Evolutionary conservation across 2,329 filamentous ascomycete genomes (phyloP), one percentile per base, ranked within the genome.

Genomic region (Phialophora expanda): DNA sequence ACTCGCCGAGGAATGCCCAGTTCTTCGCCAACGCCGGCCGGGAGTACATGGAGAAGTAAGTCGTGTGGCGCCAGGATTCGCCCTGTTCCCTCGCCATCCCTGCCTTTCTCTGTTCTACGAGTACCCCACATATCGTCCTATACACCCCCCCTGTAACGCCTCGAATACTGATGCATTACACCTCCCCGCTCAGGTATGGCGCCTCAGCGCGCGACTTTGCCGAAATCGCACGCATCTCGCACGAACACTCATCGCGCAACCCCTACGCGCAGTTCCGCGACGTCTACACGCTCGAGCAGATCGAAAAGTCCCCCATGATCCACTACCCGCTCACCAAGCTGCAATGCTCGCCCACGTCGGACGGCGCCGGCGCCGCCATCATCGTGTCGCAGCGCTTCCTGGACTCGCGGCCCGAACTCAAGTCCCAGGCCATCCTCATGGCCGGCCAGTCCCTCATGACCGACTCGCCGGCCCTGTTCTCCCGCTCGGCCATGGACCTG

Each of bases 221-320:
- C 41, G 94, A 98, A 81, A 97, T 98, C 75, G 94, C 87, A 11
- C 89, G 94, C 73, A 81, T 98, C 76, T 97, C 97, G 83, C 94
- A 98, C 80, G 89, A 88, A 68, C 95, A 98, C 84, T 93, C 89
- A 14, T 89, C 89, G 76, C 87, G 89, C 71, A 97, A 98, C 83
- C 94, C 94, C 4, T 98, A 98, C 84, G 94, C 92, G n/a, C 94
- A 98, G 79, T 98, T 98, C 85, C 90, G 90, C 75, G 87, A 95
- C 74, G 91, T 94, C 76, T 98, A 98, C 82, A 91, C 90, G 0
- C 87, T 89, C 51, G 91, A 96, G 38, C 89, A 98, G 79, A 85
- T 98, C 76, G 80, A 92, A 75, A 83, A 89, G 44, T 82, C 91
- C 0, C 84, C 91, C 65, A 90, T 88, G 85, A 91, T 98, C 78